These are phyloP conservation scores for Quercus lobata DNA, from an alignment of 331 rosid species.

Conservation along the genomic window DNA sequence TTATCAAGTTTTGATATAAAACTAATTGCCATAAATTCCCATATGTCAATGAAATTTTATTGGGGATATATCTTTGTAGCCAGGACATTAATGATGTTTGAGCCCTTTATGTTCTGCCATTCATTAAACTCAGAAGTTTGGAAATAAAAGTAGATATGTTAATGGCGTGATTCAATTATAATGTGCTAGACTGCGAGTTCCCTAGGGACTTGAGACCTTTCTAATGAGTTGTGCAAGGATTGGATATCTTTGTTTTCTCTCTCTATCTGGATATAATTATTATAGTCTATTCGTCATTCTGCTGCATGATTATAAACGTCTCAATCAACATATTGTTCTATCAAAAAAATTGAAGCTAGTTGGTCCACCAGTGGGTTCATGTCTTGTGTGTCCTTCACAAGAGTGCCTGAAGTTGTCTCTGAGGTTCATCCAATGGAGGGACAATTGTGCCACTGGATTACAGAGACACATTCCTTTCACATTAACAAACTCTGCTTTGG, in stretches of 20 bases:
- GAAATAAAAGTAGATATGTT: background rate
- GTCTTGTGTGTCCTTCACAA: slow-evolving; percentile 27
- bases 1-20: background rate
- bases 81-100: background rate
- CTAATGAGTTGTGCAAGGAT: slow-evolving; percentile 27
- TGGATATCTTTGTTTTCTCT: slow-evolving; percentile 27
- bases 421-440: slow-evolving; percentile 25
- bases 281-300: slow-evolving; percentile 18
- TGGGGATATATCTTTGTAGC: too few species aligned
- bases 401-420: slow-evolving; percentile 31
- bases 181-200: too few species aligned
- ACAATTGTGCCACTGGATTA: slow-evolving; percentile 20
- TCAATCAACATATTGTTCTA: slow-evolving; percentile 35
- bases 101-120: background rate
- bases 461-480: slow-evolving; percentile 3
- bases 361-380: slow-evolving; percentile 42
- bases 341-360: slow-evolving; percentile 20
- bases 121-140: too few species aligned
- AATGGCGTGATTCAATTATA: background rate
- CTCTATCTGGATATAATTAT: background rate
- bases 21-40: too few species aligned
- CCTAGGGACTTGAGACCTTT: background rate
- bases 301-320: slow-evolving; percentile 37
- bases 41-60: too few species aligned
- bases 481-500: background rate